phyloP scores from a whole-genome alignment of 208 protist genomes.

The Histomonas meleagridis region DNA sequence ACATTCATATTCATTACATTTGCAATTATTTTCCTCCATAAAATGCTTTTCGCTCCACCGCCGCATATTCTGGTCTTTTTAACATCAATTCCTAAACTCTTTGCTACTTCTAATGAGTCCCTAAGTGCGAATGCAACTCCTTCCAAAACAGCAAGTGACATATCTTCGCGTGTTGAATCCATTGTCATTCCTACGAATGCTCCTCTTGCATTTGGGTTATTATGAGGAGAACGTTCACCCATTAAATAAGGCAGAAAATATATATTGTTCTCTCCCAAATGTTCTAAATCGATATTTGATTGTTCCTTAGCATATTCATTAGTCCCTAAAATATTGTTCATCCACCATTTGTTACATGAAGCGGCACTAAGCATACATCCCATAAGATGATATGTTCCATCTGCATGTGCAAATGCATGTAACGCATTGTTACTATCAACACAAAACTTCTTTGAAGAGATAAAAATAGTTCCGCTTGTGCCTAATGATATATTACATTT shows the following conservation, averaged over 20 bases:
- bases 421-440: not conserved
- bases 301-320: not conserved
- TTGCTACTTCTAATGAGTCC: not conserved
- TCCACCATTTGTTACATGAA: not conserved
- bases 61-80: not conserved
- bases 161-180: not conserved
- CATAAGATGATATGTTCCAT: not conserved
- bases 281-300: not conserved
- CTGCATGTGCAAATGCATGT: not conserved
- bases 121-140: not conserved
- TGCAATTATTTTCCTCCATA: constrained; percentile 29
- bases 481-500: not conserved
- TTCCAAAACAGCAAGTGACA: not conserved
- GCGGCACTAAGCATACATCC: not conserved
- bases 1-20: not conserved
- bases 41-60: not conserved
- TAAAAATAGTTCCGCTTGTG: constrained; percentile 18
- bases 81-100: not conserved
- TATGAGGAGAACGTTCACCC: constrained; percentile 30
- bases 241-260: not conserved
- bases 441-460: not conserved
- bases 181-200: not conserved
- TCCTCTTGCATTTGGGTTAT: not conserved
- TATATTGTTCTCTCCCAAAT: not conserved
- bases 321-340: not conserved